Base-by-base conservation (phyloP, 306 rosid species). In the Acacia acuminata region DNA sequence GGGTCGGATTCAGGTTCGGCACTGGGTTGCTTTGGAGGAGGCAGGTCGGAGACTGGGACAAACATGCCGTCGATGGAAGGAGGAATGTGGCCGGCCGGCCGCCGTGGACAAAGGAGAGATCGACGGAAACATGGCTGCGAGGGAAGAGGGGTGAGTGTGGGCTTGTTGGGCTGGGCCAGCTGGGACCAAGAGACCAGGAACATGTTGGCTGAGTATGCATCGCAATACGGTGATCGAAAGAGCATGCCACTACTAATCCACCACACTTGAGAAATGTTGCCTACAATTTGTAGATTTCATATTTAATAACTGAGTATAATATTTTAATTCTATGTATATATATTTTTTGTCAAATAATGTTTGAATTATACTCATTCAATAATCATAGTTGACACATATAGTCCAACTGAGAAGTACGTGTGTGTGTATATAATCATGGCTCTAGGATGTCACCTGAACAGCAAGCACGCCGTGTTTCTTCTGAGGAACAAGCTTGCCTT, bases 191-290 rank as follows among this genome's bases (percentile, higher is more conserved):
- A 87, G 0, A 92, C 88, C 0, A 94, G 77, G 64, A 94, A 90
- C 94, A 94, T 92, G 88, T 94, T 92, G n/a, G 90, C 56, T 0
- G 98, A 94, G 78, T 90, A 83, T 0, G 94, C 98, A 30, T 92
- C 98, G 0, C 94, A 1, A 94, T 81, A 24, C 94, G 91, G 72
- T 94, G 98, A 82, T 94, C 97, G 40, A 92, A 92, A 1, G 87
- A 78, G 84, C 94, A 94, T 7, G 87, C 91, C 38, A 94, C 90
- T 60, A 94, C 88, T 71, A 90, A 24, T 0, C 97, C 93, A 0
- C 97, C 97, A 71, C 98, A 94, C 68, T 82, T 84, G 13, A 94
- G 76, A 40, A 58, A 66, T 2, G 97, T 90, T 20, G 75, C 86
- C 97, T 94, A 85, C 78, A 78, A 3, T 36, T 47, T 47, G 14